Evolutionary conservation across 176 grass and related monocot genomes (phyloP), one percentile per base, ranked within the genome.

Genomic region (Paspalum vaginatum): DNA sequence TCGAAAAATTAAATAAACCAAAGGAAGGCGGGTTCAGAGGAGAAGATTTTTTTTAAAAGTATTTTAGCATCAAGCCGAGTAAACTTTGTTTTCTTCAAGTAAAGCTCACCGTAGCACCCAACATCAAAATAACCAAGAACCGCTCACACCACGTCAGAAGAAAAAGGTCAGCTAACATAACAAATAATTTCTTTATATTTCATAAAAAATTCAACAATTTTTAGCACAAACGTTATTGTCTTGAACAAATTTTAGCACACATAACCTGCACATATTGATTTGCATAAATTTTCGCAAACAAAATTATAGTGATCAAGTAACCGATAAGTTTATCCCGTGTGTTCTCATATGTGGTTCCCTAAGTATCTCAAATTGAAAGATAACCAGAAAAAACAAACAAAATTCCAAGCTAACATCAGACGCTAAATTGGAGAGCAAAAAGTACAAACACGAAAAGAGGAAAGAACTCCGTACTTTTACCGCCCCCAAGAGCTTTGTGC

Each of bases 401-500:
- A 22, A 55, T 1, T 20, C 13, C 41, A 44, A 50, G 8, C 20
- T 43, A 44, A 38, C 13, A 20, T 11, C 2, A 11, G 7, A 16
- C 11, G 46, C 51, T 22, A 39, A 22, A 52, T 9, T 7, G 14
- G 9, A 43, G 48, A 38, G 18, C 7, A 10, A 20, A 76, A 4
- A 5, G 4, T 4, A 64, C 39, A 46, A 1, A 12, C 6, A 21
- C 7, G 1, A 11, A 24, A 22, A 39, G 41, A 55, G 24, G 21
- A 75, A 73, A 21, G 27, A 46, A 82, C 38, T 41, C 47, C 87
- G 16, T 84, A 98, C 95, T 78, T 92, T 95, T 98, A 22, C 95
- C 90, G 65, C 92, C 95, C 16, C 95, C 95, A 20, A 98, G 84
- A 13, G 47, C 88, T 76, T 87, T 78, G 67, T 98, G 95, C 39